Evolutionary conservation across 2,329 filamentous ascomycete species (phyloP), one percentile per base, ranked within the genome.

Genomic region (Neonectria faginata): DNA sequence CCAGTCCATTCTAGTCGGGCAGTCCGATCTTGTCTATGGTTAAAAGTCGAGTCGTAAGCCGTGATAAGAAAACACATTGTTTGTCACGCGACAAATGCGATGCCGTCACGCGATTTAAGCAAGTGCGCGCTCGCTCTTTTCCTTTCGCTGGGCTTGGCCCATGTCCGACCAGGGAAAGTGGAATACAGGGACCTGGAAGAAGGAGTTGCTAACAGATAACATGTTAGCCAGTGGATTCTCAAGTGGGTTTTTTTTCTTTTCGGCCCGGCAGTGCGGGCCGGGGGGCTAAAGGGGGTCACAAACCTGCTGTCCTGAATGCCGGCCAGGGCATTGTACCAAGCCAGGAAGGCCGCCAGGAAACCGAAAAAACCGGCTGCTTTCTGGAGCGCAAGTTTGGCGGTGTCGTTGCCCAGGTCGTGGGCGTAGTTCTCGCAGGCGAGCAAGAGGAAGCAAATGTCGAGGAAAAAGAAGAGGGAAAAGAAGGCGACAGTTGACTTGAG

Each of bases 161-260:
- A 91, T 91, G 74, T 92, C 91, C 41, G 92, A 95, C 95, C 95
- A 97, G 58, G 94, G 95, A 86, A 97, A 97, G 85, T 97, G 94
- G 74, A 92, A 90, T 68, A 97, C 94, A 56, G 94, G 95, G 67
- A 97, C 89, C 79, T 96, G 86, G 85, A 97, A 96, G 89, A 97
- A 97, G 29, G 87, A 90, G 81, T 90, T 90, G 84, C 93, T 96
- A 74, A 65, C 42, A 48, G 60, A n/a, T 9, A 57, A 20, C 14
- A 51, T 53, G 76, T 84, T 77, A 84, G 79, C 64, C n/a, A 64
- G 50, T 56, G 57, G 36, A 27, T 59, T 59, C 53, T n/a, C 36
- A 16, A 50, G 22, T 60, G 3, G 18, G 18, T 27, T 31, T 29
- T 31, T n/a, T 27, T 11, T 18, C n/a, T 51, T 14, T 14, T 18